phyloP scores from a whole-genome alignment of 2,329 filamentous ascomycete genomes.

The Colletotrichum karsti region DNA sequence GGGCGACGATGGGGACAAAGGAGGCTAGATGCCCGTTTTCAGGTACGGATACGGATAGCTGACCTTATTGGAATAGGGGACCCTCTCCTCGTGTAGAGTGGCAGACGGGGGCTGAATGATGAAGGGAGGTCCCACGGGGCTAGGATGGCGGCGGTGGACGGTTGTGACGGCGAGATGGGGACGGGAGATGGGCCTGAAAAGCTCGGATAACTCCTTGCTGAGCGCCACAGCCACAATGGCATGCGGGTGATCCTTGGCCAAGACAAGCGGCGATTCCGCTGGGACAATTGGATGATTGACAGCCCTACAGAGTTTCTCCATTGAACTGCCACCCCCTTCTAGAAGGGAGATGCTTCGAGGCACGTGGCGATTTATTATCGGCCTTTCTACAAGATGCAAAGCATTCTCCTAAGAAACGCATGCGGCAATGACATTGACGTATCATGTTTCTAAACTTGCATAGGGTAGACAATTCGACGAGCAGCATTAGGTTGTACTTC shows the following conservation, averaged over 20 bases:
- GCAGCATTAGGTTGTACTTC: too few species aligned
- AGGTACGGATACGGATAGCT: neutral
- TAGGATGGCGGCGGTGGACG: conserved; percentile 12
- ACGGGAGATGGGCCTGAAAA: neutral
- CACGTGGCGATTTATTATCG: neutral
- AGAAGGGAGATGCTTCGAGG: neutral
- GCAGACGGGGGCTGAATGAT: conserved; percentile 19
- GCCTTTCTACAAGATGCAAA: neutral
- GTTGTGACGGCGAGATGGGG: conserved; percentile 6
- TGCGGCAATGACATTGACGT: too few species aligned
- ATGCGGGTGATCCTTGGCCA: conserved; percentile 12
- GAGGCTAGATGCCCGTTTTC: conserved; percentile 1
- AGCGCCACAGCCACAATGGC: conserved; percentile 21
- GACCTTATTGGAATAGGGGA: conserved; percentile 23
- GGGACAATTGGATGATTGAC: neutral
- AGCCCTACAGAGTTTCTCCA: conserved; percentile 2
- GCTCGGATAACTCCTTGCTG: conserved; percentile 8
- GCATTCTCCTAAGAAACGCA: neutral
- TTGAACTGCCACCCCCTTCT: neutral
- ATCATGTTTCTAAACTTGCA: too few species aligned
- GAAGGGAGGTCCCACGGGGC: conserved; percentile 20
- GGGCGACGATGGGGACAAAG: conserved; percentile 21
- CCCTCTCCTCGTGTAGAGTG: conserved; percentile 18
- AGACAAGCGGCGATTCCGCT: conserved; percentile 8
- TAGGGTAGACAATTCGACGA: too few species aligned